Percentiles rank a stretch among this genome's conserved stretches.
Conservation (phyloP, 768 basidiomycete species). For the Serendipita sp. region DNA sequence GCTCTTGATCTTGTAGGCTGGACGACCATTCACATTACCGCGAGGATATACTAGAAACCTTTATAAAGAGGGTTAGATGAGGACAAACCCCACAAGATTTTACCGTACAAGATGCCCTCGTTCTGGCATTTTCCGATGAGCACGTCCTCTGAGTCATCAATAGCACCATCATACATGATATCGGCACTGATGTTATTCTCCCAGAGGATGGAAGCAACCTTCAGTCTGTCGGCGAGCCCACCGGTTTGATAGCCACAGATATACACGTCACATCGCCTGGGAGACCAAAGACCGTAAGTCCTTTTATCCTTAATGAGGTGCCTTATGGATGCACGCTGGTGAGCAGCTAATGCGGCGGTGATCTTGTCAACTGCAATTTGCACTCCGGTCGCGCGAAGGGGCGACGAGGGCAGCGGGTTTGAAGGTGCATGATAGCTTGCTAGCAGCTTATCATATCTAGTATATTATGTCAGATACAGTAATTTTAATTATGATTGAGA, state of each 20-base stretch:
- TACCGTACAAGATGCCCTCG: slow-evolving; percentile 70
- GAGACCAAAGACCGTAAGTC: slow-evolving; percentile 81
- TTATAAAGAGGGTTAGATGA: background rate
- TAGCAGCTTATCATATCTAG: slow-evolving; percentile 61
- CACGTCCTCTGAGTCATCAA: slow-evolving; percentile 47
- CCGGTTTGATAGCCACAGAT: slow-evolving; percentile 39
- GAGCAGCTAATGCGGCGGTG: slow-evolving; percentile 46
- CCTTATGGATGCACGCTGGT: slow-evolving; percentile 50
- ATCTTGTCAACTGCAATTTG: slow-evolving; percentile 73
- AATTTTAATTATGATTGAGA: background rate
- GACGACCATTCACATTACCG: slow-evolving; percentile 37
- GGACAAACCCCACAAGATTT: background rate
- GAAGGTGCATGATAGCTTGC: slow-evolving; percentile 40
- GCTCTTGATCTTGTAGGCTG: slow-evolving; percentile 70
- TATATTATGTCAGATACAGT: background rate
- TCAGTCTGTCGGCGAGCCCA: slow-evolving; percentile 58
- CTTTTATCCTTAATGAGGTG: slow-evolving; percentile 58
- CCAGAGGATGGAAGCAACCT: slow-evolving; percentile 65
- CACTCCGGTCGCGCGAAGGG: slow-evolving; percentile 51
- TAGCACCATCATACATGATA: slow-evolving; percentile 67
- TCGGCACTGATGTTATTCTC: slow-evolving; percentile 70
- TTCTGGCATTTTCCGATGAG: slow-evolving; percentile 46
- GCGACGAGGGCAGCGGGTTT: slow-evolving; percentile 17
- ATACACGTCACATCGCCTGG: slow-evolving; percentile 78
- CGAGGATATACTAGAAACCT: slow-evolving; percentile 42